Base-by-base conservation (phyloP, 2,329 filamentous ascomycete genomes). In the Byssochlamys sp. region DNA sequence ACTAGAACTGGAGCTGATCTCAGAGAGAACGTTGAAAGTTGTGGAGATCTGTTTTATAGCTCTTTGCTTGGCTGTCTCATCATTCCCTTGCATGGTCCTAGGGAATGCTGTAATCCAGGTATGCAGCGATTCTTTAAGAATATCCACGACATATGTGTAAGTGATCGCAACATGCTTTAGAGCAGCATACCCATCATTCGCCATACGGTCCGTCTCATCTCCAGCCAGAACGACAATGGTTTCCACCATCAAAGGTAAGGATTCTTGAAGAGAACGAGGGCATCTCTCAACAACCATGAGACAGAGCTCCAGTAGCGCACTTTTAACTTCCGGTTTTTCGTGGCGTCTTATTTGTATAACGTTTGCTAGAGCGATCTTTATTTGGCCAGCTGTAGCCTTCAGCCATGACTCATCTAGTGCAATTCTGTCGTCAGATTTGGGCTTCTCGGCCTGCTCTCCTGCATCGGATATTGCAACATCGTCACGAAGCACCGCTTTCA, bases 71-170 rank as follows among this genome's bases (percentile, higher is more conserved):
- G 81, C 78, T n/a, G 80, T 79, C 63, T 96, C 90, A 65, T 97
- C 91, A 63, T 85, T 87, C 7, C 85, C 84, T 69, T 92, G 90
- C 84, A 96, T 91, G 12, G 90, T 74, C 14, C 91, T 83, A 4
- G 92, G 87, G 19, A 99, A 80, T 48, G 89, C 86, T 2, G 84
- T 83, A 26, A 91, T 81, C 91, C 91, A 96, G 55, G 85, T 85
- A 69, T 92, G 88, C 0, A 95, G 79, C 0, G 83, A 87, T 28
- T 80, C 81, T 64, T 89, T 89, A 27, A 92, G 76, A 2, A 82
- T 75, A 25, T 88, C 84, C 2, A 80, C 75, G 1, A 91, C 78
- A 53, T 81, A 76, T 1, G 80, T 73, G 63, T 90, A 84, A 10
- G 85, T 82, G 45, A 75, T 79, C 4, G 86, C 76, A 27, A 95